These are phyloP conservation scores for Naganishia liquefaciens DNA, from an alignment of 1,284 basidiomycete species.

Conservation along the genomic window DNA sequence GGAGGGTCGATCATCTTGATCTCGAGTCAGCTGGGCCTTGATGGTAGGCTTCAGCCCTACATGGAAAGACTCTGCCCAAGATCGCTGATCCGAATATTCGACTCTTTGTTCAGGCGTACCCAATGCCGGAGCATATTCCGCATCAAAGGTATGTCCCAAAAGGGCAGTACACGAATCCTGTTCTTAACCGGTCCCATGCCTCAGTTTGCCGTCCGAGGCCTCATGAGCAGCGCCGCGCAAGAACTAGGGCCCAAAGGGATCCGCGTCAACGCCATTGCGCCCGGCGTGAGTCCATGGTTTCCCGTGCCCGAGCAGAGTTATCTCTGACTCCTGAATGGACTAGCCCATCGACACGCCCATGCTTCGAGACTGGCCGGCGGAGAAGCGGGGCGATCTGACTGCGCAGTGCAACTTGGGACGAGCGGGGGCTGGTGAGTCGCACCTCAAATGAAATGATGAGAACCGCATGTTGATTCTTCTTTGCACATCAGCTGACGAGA, in stretches of 20 bases:
- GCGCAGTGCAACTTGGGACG: constrained; percentile 35
- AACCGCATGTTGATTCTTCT: too few species aligned
- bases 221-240: constrained; percentile 38
- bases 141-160: constrained; percentile 35
- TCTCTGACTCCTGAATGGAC: neutral
- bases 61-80: neutral
- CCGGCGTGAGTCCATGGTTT: constrained; percentile 34
- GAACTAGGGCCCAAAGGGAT: constrained; percentile 40
- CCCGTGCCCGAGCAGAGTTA: neutral
- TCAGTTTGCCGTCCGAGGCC: constrained; percentile 41
- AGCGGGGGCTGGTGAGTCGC: constrained; percentile 34
- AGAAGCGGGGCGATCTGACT: constrained; percentile 25
- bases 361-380: constrained; percentile 24
- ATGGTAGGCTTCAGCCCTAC: constrained; percentile 30
- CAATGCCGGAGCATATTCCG: constrained; percentile 36
- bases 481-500: constrained; percentile 39
- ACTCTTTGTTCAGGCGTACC: constrained; percentile 11
- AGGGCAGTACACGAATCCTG: neutral
- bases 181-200: neutral
- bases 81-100: neutral
- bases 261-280: constrained; percentile 41
- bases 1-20: constrained; percentile 40
- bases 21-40: constrained; percentile 39
- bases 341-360: constrained; percentile 37
- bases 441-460: too few species aligned